Evolutionary conservation across 192 early-diverging fungal genomes (phyloP).

Genomic region (Coemansia sp.): DNA sequence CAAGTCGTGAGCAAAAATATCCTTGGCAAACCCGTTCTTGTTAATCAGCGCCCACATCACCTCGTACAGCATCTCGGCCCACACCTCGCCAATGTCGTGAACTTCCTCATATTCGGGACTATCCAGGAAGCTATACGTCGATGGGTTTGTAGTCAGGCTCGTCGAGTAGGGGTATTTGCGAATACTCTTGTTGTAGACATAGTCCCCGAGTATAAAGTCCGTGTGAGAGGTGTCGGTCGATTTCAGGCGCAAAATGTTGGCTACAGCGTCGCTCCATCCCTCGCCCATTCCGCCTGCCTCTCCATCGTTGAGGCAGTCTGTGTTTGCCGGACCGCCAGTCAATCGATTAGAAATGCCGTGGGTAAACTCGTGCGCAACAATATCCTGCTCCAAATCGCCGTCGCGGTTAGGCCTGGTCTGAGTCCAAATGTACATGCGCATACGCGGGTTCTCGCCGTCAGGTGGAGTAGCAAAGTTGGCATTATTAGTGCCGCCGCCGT

Average conservation of each 20-base stretch:
- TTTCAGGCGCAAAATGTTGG: constrained; percentile 74
- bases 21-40: constrained; percentile 25
- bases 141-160: constrained; percentile 31
- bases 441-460: constrained; percentile 83
- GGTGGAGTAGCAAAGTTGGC: constrained; percentile 96
- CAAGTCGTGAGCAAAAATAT: constrained; percentile 36
- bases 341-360: constrained; percentile 91
- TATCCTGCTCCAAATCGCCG: constrained; percentile 88
- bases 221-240: constrained; percentile 50
- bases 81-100: constrained; percentile 62
- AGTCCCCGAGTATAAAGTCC: constrained; percentile 25
- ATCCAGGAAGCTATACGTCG: constrained; percentile 41
- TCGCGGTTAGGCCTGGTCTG: constrained; percentile 70
- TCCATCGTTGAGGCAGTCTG: constrained; percentile 82
- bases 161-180: constrained; percentile 54
- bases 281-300: constrained; percentile 94
- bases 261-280: constrained; percentile 94
- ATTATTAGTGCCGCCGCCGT: constrained; percentile 88
- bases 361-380: constrained; percentile 91
- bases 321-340: constrained; percentile 90
- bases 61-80: constrained; percentile 63
- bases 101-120: constrained; percentile 41
- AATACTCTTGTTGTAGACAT: constrained; percentile 41
- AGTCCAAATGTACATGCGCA: constrained; percentile 98
- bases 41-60: constrained; percentile 62